Base-by-base conservation (phyloP, 1,139 yeast species). In the Taphrina communis region DNA sequence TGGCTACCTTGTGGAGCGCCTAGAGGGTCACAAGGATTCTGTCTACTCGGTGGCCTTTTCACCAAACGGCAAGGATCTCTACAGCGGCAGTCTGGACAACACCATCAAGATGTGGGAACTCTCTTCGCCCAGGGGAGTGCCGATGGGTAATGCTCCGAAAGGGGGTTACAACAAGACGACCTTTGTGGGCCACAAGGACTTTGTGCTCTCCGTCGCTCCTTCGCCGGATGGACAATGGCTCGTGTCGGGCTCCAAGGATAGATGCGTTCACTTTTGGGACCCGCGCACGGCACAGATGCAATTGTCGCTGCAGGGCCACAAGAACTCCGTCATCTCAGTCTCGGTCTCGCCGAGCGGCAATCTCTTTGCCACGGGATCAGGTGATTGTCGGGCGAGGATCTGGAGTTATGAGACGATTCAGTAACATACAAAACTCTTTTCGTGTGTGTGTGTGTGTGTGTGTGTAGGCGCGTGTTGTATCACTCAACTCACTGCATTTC, bases 261-360 rank as follows among this genome's bases (percentile, higher is more conserved):
- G 98, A 76, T 97, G 97, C 67, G 97, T 94, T 67, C 89, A 93
- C 72, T 90, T 94, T 82, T 94, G 99, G 99, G 97, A 94, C 77
- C 95, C 94, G 75, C 82, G 84, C 65, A 86, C 94, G 17, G 97
- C 97, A 73, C 94, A 91, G 79, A 97, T 97, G 71, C 87, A 92
- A 79, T 84, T 94, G 77, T 91, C 93, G 97, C 84, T 94, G 74
- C 98, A 93, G 81, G 98, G 99, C 46, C 99, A 94, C 80, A 88
- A 96, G 78, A 94, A 94, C 81, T 90, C 97, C 35, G 99, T 94
- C 66, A 94, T 94, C 73, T 88, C 96, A 66, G 98, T 94, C 53
- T 94, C 97, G 57, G 97, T 94, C 25, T 87, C 94, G 58, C 85
- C 88, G 72, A 87, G 87, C 76, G 88, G 91, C 56, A 87, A 88